These are phyloP conservation scores for Eragrostis nindensis DNA, from an alignment of 176 grass and related monocot species.

Conservation along the genomic window DNA sequence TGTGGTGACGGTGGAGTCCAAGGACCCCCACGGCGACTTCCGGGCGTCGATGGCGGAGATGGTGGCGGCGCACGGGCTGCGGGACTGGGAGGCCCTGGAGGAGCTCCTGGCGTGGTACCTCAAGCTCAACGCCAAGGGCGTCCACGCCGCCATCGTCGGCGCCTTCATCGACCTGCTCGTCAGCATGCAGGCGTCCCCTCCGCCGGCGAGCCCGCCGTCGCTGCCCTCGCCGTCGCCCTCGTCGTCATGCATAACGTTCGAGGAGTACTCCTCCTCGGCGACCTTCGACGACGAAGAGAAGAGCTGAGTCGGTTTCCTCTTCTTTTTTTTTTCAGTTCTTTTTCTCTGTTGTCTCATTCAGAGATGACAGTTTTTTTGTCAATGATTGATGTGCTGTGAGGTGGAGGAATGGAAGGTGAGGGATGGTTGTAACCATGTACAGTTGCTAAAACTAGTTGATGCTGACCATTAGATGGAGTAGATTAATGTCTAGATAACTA, in stretches of 20 bases:
- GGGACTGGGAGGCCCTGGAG: constrained; percentile 78
- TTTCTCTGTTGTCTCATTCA: constrained; percentile 7
- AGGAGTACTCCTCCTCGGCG: constrained; percentile 59
- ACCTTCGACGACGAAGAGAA: constrained; percentile 45
- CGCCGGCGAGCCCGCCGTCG: constrained; percentile 5
- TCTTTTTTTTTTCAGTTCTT: background rate
- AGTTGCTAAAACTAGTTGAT: constrained; percentile 52
- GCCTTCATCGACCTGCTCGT: constrained; percentile 82
- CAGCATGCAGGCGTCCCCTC: constrained; percentile 24
- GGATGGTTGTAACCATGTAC: constrained; percentile 45
- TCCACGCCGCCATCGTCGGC: constrained; percentile 67
- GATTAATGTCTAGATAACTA: constrained; percentile 33
- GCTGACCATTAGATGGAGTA: constrained; percentile 44
- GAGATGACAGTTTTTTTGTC: constrained; percentile 20
- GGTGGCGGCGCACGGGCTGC: constrained; percentile 70
- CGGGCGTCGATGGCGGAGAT: constrained; percentile 77
- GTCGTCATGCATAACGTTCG: constrained; percentile 75
- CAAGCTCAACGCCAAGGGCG: constrained; percentile 73
- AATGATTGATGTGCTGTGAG: constrained; percentile 22
- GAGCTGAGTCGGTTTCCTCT: constrained; percentile 17
- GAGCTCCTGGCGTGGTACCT: constrained; percentile 80
- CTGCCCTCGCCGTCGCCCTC: constrained; percentile 53
- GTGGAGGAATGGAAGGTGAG: constrained; percentile 27
- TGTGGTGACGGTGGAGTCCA: constrained; percentile 62
- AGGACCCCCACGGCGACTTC: constrained; percentile 79